Conservation (phyloP, 805 yeast species). For the Cyberlindnera saturnus region DNA sequence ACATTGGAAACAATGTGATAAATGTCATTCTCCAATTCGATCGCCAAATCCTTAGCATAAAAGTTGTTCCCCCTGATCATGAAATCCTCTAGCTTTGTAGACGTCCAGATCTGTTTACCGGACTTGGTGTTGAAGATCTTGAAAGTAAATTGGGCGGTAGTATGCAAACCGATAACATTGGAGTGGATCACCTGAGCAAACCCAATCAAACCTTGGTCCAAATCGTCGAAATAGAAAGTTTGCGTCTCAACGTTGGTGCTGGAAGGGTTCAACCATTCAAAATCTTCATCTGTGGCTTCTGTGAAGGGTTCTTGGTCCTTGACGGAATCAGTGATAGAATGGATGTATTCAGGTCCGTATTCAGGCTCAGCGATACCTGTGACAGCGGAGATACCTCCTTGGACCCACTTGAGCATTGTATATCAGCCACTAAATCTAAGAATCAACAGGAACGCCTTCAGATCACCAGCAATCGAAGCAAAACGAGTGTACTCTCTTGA, state of each 20-base stretch:
- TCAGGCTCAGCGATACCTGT: constrained; percentile 98
- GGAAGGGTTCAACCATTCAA: constrained; percentile 66
- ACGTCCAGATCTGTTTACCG: constrained; percentile 66
- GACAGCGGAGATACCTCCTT: constrained; percentile 83
- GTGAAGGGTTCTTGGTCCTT: constrained; percentile 52
- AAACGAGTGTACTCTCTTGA: too few species aligned
- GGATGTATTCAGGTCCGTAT: constrained; percentile 89
- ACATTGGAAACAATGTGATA: constrained; percentile 61
- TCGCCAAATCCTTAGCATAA: constrained; percentile 65
- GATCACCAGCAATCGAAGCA: too few species aligned
- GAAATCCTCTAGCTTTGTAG: constrained; percentile 81
- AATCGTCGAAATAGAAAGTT: constrained; percentile 76
- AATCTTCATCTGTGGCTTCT: constrained; percentile 58
- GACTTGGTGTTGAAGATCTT: constrained; percentile 58
- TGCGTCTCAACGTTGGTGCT: constrained; percentile 94
- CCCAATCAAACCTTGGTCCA: constrained; percentile 60
- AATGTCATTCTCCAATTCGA: constrained; percentile 53
- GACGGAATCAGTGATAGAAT: constrained; percentile 65
- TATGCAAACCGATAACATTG: constrained; percentile 79
- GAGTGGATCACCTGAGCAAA: constrained; percentile 95
- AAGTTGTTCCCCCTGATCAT: constrained; percentile 68
- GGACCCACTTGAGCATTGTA: constrained; percentile 73
- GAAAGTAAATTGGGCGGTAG: constrained; percentile 92
- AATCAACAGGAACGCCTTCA: too few species aligned
- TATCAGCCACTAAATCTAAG: too few species aligned